These are phyloP conservation scores for Hyphopichia pseudoburtonii DNA, from an alignment of 1,139 yeast species.

Conservation along the genomic window DNA sequence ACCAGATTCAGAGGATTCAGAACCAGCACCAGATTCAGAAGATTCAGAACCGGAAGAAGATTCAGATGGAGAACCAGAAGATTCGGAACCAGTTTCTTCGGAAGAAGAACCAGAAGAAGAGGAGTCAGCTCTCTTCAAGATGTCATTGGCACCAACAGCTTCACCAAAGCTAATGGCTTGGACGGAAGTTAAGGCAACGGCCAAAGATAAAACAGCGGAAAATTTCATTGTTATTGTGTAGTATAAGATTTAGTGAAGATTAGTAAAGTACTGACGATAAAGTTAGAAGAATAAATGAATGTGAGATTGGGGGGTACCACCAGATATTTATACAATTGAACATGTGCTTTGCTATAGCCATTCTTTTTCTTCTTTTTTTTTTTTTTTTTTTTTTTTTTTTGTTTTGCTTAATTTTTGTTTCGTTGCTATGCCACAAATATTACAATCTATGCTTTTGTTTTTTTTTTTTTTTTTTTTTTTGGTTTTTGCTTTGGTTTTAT, in stretches of 20 bases:
- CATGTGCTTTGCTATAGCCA: too few relatives aligned
- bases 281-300: too few relatives aligned
- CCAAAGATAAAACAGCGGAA: constrained; percentile 12
- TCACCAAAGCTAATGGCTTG: constrained; percentile 1
- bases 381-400: too few relatives aligned
- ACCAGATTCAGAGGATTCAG: constrained; percentile 3
- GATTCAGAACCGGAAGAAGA: background rate
- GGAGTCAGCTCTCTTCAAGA: constrained; percentile 8
- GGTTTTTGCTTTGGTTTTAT: too few relatives aligned
- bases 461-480: too few relatives aligned
- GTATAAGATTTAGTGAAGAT: too few relatives aligned
- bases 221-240: constrained; percentile 14
- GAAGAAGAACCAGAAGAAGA: constrained; percentile 1
- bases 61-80: background rate
- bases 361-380: too few relatives aligned
- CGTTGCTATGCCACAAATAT: too few relatives aligned
- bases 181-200: constrained; percentile 9
- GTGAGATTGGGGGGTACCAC: too few relatives aligned
- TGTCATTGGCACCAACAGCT: constrained; percentile 1
- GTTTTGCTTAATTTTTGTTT: too few relatives aligned
- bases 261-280: too few relatives aligned
- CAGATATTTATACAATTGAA: background rate
- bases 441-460: too few relatives aligned
- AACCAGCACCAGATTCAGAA: constrained; percentile 4
- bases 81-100: background rate